Evolutionary conservation across 495 filamentous ascomycete species (phyloP), one percentile per base, ranked within the genome.

Genomic region (Aspergillus nidulans): DNA sequence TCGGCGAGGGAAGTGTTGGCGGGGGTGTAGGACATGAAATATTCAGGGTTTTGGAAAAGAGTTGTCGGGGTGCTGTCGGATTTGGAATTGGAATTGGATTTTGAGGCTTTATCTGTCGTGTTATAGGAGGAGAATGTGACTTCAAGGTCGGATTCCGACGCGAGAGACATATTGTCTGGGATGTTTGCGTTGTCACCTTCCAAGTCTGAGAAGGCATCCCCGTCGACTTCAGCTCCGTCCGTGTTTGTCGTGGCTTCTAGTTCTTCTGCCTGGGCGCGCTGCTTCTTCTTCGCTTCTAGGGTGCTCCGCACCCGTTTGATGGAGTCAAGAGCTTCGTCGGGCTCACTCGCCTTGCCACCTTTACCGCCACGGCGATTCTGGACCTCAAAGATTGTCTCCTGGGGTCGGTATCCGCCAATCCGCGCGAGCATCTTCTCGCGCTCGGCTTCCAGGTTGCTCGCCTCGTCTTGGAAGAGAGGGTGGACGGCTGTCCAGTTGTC

Each of bases 21-120:
- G 0, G 94, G 94, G 0, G 80, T 87, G 79, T 99, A 99, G 16
- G 89, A 87, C 89, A 99, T 97, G 80, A 94, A 99, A 64, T 90
- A 81, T 39, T 96, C 94, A 3, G 87, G 79, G 67, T 96, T 91
- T 66, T 88, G 77, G 76, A 84, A 96, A 23, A 78, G 74, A 26
- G 79, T 71, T 2, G 66, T 57, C 16, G 60, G 55, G 26, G 60
- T 62, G 47, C 34, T 55, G 19, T 57, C 59, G 16, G 60, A 63
- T 48, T 69, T 68, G 42, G 76, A 64, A 51, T 76, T 69, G 26
- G 49, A 67, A 24, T 49, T 51, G 15, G 44, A 46, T 46, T 46
- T 46, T 5, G 30, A 34, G 15, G 10, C 1, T 15, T 63, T 63
- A 28, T 62, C 58, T 13, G 64, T 57, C 12, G 71, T 74, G 63